Evolutionary conservation across 1,284 basidiomycete species (phyloP), one percentile per base, ranked within the genome.

Genomic region (Sphagnurus paluster): DNA sequence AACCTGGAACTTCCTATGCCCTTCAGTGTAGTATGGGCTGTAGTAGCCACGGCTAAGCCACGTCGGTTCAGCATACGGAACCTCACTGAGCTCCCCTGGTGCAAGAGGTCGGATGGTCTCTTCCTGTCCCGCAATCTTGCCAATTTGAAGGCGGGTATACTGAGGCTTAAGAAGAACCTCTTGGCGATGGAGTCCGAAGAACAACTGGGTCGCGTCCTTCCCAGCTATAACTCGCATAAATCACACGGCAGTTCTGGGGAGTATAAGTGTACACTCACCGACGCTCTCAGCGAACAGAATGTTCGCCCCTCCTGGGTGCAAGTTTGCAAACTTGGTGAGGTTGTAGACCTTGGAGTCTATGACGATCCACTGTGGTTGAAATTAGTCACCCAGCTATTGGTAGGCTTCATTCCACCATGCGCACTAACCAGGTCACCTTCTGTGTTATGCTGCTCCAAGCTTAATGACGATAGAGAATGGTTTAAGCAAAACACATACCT

Each of bases 121-220:
- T 50, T 79, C 71, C 61, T 90, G 77, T n/a, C 84, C 90, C 23
- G 72, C 64, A 43, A 98, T 75, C 36, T 72, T 80, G 21, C 91
- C 93, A 46, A 95, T 87, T 57, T 86, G 83, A n/a, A 93, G 76
- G 10, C 90, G 80, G 6, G 79, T 74, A 58, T 93, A 94, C 63
- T 91, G 87, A 0, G 90, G 87, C 48, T 85, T 84, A 25, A 81
- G 71, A 10, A 98, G 79, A 17, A 97, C 84, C 60, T 97, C 93
- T 38, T 88, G 82, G 19, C 93, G 78, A 64, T 98, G 94, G 42
- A 98, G 77, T n/a, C 90, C 86, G 55, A 90, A 98, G 78, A 98
- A 98, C 0, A 79, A 79, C 25, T 92, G 75, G 1, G 94, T 96
- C 0, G 92, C 90, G 57, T 98, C 94, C 62, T 90, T 77, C 33